A percentile compares a stretch with the other conserved stretches of the same genome.
Evolutionary conservation across 1,284 basidiomycete species (phyloP).

Genomic region (Mycosarcoma mackinlayi): DNA sequence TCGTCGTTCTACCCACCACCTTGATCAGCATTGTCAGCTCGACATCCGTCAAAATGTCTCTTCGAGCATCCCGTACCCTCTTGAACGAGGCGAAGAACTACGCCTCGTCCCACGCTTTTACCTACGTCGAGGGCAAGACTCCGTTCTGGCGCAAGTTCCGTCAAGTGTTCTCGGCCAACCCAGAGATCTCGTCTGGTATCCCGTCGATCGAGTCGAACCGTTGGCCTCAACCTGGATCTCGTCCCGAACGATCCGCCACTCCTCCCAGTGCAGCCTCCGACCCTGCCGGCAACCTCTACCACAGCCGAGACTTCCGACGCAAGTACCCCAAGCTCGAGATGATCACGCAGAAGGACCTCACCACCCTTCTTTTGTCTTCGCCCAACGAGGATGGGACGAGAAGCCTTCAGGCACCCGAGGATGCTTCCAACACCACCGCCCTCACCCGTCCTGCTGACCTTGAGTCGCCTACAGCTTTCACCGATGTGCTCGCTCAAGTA

Average conservation of each 20-base stretch:
- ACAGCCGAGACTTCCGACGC: conserved; percentile 91
- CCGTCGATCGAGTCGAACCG: conserved; percentile 79
- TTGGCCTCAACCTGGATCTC: conserved; percentile 85
- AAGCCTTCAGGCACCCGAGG: conserved; percentile 61
- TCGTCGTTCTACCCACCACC: background rate
- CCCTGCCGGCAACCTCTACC: conserved; percentile 73
- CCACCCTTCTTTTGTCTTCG: conserved; percentile 83
- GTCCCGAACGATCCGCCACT: conserved; percentile 84
- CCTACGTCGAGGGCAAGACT: conserved; percentile 63
- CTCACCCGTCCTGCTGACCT: conserved; percentile 63
- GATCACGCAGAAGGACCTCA: conserved; percentile 69
- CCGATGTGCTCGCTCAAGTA: conserved; percentile 64
- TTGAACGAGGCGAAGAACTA: conserved; percentile 54
- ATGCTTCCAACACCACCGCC: conserved; percentile 53
- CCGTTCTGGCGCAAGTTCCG: conserved; percentile 68
- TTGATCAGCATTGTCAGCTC: background rate
- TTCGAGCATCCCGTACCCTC: conserved; percentile 51
- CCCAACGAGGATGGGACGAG: conserved; percentile 72
- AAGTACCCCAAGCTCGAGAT: conserved; percentile 81
- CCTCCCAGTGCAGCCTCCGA: conserved; percentile 78
- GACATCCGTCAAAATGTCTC: conserved; percentile 24
- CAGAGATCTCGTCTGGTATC: conserved; percentile 90
- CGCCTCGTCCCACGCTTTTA: conserved; percentile 61
- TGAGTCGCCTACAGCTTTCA: conserved; percentile 65
- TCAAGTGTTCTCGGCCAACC: conserved; percentile 74